Percentiles rank a stretch among this genome's conserved stretches.
phyloP scores from a whole-genome alignment of 352 stramenopile genomes.

The Phytophthora sp. region DNA sequence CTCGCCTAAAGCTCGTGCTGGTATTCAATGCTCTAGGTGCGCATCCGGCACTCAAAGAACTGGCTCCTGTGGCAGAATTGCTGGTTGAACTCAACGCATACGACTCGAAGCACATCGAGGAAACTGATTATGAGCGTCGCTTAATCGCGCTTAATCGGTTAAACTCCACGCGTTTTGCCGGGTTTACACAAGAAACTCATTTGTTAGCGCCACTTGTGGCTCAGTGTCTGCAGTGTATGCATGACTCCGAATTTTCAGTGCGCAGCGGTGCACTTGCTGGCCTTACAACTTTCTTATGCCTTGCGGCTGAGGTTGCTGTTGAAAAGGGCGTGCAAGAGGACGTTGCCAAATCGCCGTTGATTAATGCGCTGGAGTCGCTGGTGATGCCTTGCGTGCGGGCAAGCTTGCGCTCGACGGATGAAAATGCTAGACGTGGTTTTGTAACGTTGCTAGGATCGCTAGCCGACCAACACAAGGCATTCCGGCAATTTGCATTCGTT shows the following conservation, averaged over 20 bases:
- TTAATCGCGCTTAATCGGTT: slow-evolving; percentile 77
- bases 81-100: slow-evolving; percentile 77
- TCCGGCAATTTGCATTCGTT: slow-evolving; percentile 61
- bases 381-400: slow-evolving; percentile 89
- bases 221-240: slow-evolving; percentile 85
- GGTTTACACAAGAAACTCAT: slow-evolving; percentile 60
- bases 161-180: slow-evolving; percentile 67
- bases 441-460: slow-evolving; percentile 82
- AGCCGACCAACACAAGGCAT: slow-evolving; percentile 48
- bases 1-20: slow-evolving; percentile 66
- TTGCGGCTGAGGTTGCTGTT: slow-evolving; percentile 45
- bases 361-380: slow-evolving; percentile 86
- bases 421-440: slow-evolving; percentile 86
- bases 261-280: slow-evolving; percentile 70
- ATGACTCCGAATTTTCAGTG: slow-evolving; percentile 86
- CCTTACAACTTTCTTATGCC: slow-evolving; percentile 57
- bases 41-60: slow-evolving; percentile 38
- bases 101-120: slow-evolving; percentile 81
- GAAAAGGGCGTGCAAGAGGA: slow-evolving; percentile 16
- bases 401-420: slow-evolving; percentile 77
- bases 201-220: slow-evolving; percentile 79
- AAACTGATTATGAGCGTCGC: slow-evolving; percentile 84
- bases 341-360: slow-evolving; percentile 45
- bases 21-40: slow-evolving; percentile 73
- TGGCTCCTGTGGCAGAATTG: slow-evolving; percentile 52